These are phyloP conservation scores for Irpex lacteus DNA, from an alignment of 1,284 basidiomycete species.

Conservation along the genomic window DNA sequence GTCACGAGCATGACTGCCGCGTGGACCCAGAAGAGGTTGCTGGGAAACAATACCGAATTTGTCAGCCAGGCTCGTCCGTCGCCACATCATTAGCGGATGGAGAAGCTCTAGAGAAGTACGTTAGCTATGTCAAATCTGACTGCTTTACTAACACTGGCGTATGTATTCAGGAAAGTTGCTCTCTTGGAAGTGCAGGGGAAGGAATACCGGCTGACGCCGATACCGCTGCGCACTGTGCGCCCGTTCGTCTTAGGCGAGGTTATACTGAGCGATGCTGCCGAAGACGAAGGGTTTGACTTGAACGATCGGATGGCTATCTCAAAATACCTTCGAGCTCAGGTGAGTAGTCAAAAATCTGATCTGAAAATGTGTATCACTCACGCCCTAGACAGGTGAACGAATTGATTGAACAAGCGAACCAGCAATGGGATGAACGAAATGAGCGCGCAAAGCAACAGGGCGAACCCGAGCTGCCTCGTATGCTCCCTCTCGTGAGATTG, in stretches of 20 bases:
- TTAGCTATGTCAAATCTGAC: constrained; percentile 12
- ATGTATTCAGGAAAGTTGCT: constrained; percentile 77
- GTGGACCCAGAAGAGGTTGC: constrained; percentile 89
- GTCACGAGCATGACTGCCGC: constrained; percentile 97
- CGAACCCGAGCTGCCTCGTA: constrained; percentile 59
- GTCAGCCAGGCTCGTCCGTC: constrained; percentile 93
- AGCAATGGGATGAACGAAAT: constrained; percentile 80
- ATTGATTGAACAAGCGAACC: constrained; percentile 76
- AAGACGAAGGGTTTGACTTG: constrained; percentile 73
- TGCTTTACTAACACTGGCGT: constrained; percentile 3
- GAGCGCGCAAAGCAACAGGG: constrained; percentile 62
- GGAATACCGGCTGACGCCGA: constrained; percentile 82
- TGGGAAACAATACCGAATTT: constrained; percentile 89
- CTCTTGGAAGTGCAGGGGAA: constrained; percentile 84
- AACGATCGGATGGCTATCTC: constrained; percentile 79
- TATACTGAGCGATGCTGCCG: constrained; percentile 70
- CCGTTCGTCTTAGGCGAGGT: constrained; percentile 95
- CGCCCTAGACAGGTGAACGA: constrained; percentile 59
- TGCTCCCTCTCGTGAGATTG: constrained; percentile 89
- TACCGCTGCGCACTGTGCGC: constrained; percentile 87
- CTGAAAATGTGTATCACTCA: background rate
- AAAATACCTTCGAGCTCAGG: constrained; percentile 75
- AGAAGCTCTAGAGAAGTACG: constrained; percentile 85
- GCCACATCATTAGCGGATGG: constrained; percentile 93
- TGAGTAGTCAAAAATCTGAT: constrained; percentile 27